These are phyloP conservation scores for Halophytophthora batemanensis DNA, from an alignment of 352 stramenopile species.

Conservation along the genomic window DNA sequence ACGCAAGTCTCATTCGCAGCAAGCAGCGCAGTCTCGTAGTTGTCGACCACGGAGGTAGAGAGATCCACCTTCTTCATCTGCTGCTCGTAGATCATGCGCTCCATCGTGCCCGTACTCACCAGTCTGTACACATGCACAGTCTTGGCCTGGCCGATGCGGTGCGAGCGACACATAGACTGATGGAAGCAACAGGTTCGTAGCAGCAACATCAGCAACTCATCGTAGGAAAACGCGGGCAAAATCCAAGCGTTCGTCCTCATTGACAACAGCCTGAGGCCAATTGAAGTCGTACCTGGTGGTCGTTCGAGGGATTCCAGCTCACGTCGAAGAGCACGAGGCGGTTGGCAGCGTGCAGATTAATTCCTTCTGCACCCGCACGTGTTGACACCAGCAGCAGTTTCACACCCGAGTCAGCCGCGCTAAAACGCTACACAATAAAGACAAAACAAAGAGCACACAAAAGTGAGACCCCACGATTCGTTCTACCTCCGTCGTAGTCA, in stretches of 20 bases:
- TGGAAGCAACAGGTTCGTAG: slow-evolving; percentile 4
- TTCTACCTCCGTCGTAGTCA: too few relatives aligned
- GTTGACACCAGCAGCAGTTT: slow-evolving; percentile 80
- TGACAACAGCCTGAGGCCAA: background rate
- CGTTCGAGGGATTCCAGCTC: slow-evolving; percentile 90
- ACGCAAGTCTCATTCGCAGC: background rate
- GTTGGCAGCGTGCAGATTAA: slow-evolving; percentile 89
- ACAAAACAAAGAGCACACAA: slow-evolving; percentile 1
- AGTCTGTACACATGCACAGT: slow-evolving; percentile 91
- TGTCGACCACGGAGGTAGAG: slow-evolving; percentile 74
- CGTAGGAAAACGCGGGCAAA: background rate
- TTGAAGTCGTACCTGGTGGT: slow-evolving; percentile 68
- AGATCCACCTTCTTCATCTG: slow-evolving; percentile 87
- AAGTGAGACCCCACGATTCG: background rate
- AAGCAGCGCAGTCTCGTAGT: slow-evolving; percentile 17
- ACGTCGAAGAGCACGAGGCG: slow-evolving; percentile 90
- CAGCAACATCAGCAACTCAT: slow-evolving; percentile 4
- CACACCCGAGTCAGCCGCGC: slow-evolving; percentile 42
- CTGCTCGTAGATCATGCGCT: slow-evolving; percentile 91
- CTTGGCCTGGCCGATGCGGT: slow-evolving; percentile 88
- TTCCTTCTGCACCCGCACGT: slow-evolving; percentile 78
- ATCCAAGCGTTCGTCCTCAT: background rate
- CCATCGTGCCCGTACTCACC: slow-evolving; percentile 90
- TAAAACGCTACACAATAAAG: slow-evolving; percentile 48
- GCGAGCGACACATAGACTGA: slow-evolving; percentile 90